phyloP scores from a whole-genome alignment of 257 asterid species.

The Ocimum tenuiflorum region DNA sequence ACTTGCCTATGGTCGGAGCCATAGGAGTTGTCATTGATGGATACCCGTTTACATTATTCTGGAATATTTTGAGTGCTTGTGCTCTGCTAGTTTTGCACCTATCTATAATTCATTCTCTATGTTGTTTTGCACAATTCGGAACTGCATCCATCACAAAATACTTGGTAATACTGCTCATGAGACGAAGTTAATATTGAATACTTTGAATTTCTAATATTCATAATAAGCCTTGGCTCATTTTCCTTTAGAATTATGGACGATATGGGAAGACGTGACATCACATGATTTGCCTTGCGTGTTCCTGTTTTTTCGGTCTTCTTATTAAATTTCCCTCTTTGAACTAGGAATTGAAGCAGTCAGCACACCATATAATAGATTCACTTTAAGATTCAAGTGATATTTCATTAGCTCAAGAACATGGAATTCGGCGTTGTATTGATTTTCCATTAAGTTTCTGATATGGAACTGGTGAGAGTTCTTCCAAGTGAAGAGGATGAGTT shows the following conservation, averaged over 20 bases:
- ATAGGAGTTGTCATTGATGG: conserved; percentile 84
- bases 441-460: conserved; percentile 82
- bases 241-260: not conserved
- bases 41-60: conserved; percentile 78
- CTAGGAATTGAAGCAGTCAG: not conserved
- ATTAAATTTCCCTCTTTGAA: not conserved
- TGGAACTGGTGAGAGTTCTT: conserved; percentile 96
- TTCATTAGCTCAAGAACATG: too few relatives aligned
- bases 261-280: not conserved
- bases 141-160: not conserved
- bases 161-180: not conserved
- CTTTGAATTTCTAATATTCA: not conserved
- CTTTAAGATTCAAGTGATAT: too few relatives aligned
- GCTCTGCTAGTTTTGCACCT: not conserved
- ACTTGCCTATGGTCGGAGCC: conserved; percentile 95
- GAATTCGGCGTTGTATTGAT: too few relatives aligned
- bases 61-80: conserved; percentile 35
- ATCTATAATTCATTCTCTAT: not conserved
- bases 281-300: too few relatives aligned
- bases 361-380: not conserved
- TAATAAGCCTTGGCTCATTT: not conserved
- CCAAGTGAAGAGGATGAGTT: conserved; percentile 98
- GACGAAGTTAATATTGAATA: not conserved
- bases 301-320: not conserved
- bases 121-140: not conserved